Evolutionary conservation across 495 filamentous ascomycete genomes (phyloP), one percentile per base, ranked within the genome.

Genomic region (Podospora anserina): DNA sequence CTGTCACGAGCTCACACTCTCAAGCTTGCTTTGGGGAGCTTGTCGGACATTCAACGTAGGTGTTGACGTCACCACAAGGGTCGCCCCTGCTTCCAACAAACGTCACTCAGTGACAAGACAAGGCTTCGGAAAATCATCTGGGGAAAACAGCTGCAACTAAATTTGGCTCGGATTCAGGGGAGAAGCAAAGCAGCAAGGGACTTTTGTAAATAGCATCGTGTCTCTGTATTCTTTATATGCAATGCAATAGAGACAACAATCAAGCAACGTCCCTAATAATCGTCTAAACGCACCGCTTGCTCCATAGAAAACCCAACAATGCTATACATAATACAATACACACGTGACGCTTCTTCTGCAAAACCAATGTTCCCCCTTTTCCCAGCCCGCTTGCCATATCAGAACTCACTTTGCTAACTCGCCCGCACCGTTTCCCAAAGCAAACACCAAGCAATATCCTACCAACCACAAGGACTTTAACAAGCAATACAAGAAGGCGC

Each of bases 401-500:
- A 58, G 11, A 27, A 27, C 23, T 58, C 56, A 58, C n/a, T 58
- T 2, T 4, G 39, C 39, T 7, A 5, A 32, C 39, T 49, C 9
- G 39, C 39, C 39, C 0, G 13, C 39, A 16, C 13, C 15, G 39
- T 49, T 49, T 18, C 39, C 39, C 56, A 58, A 58, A 27, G 4
- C 56, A 20, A 58, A 58, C 20, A 58, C n/a, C 5, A 2, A 27
- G 26, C 19, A 59, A 27, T 59, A 59, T 20, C 26, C 19, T 23
- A 23, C 5, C 7, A 18, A 20, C 19, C 26, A 16, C 26, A 23
- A 20, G 19, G 19, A 23, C 26, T 59, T 27, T 59, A 4, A 23
- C 19, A 59, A 18, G 4, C 53, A 65, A 65, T 60, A 59, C 64
- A 57, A 65, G 30, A 60, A 64, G 60, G n/a, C 23, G 30, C 61